Evolutionary conservation across 768 basidiomycete genomes (phyloP).

Genomic region (Leccinum variicolor): DNA sequence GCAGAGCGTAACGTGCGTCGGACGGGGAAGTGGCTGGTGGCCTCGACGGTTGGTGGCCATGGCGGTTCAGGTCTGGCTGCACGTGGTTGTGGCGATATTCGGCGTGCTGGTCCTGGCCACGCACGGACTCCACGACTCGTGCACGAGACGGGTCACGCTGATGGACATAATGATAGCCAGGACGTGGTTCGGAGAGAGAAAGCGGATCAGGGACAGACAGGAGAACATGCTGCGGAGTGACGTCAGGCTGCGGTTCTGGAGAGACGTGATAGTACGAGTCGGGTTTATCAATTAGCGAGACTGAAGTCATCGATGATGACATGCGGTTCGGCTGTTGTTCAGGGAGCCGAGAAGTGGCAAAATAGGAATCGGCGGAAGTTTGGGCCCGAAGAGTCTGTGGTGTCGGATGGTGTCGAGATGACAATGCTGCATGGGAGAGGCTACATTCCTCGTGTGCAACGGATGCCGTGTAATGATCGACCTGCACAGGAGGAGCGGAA

Average conservation of each 20-base stretch:
- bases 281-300: slow-evolving; percentile 23
- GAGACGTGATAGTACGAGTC: slow-evolving; percentile 27
- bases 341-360: slow-evolving; percentile 22
- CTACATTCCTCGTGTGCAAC: slow-evolving; percentile 28
- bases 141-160: slow-evolving; percentile 24
- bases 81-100: slow-evolving; percentile 27
- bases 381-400: slow-evolving; percentile 17
- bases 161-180: slow-evolving; percentile 29
- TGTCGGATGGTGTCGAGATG: slow-evolving; percentile 18
- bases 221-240: slow-evolving; percentile 24
- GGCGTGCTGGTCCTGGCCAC: slow-evolving; percentile 24
- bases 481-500: slow-evolving; percentile 32
- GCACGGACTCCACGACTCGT: slow-evolving; percentile 24
- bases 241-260: slow-evolving; percentile 29
- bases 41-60: slow-evolving; percentile 15
- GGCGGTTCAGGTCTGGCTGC: slow-evolving; percentile 13
- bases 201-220: slow-evolving; percentile 30
- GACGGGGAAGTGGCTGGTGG: slow-evolving; percentile 17
- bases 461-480: slow-evolving; percentile 32
- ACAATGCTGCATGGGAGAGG: slow-evolving; percentile 26
- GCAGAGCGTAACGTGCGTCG: slow-evolving; percentile 16
- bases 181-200: slow-evolving; percentile 24
- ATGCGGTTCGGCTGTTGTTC: slow-evolving; percentile 23
- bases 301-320: slow-evolving; percentile 28
- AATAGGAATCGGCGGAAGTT: slow-evolving; percentile 23